These are phyloP conservation scores for Aspergillus alliaceus DNA, from an alignment of 2,329 filamentous ascomycete genomes.

Conservation along the genomic window DNA sequence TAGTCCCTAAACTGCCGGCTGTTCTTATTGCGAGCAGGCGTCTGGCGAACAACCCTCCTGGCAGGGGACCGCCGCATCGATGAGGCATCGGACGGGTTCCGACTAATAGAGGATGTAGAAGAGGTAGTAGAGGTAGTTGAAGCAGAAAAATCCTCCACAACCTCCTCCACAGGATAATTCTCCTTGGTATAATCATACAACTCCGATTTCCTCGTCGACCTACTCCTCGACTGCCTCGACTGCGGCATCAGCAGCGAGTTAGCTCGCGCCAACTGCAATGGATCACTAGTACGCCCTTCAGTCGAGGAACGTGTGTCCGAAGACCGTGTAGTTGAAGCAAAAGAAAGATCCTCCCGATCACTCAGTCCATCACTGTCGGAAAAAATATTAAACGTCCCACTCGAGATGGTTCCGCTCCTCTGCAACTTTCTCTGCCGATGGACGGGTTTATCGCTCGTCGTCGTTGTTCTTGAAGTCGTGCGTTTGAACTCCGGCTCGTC, in stretches of 20 bases:
- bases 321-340: slow-evolving; percentile 1
- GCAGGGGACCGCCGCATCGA: slow-evolving; percentile 19
- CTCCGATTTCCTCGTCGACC: slow-evolving; percentile 26
- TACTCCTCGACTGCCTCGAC: slow-evolving; percentile 22
- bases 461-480: not conserved
- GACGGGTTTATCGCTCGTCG: slow-evolving; percentile 6
- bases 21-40: slow-evolving; percentile 10
- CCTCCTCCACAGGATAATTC: slow-evolving; percentile 31
- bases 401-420: slow-evolving; percentile 19
- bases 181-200: slow-evolving; percentile 37
- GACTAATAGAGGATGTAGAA: slow-evolving; percentile 11
- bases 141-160: slow-evolving; percentile 16
- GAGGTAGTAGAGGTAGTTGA: too few relatives aligned
- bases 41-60: slow-evolving; percentile 15
- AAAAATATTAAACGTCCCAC: slow-evolving; percentile 31
- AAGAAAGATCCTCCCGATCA: slow-evolving; percentile 15
- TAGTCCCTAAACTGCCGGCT: slow-evolving; percentile 16
- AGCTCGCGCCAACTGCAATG: slow-evolving; percentile 30
- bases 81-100: slow-evolving; percentile 22
- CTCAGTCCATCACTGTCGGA: slow-evolving; percentile 24
- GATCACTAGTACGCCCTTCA: slow-evolving; percentile 25
- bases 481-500: slow-evolving; percentile 11
- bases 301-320: not conserved
- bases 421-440: slow-evolving; percentile 15
- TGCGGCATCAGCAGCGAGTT: slow-evolving; percentile 36